Evolutionary conservation across 495 filamentous ascomycete species (phyloP).

Genomic region (Neurospora sp.): DNA sequence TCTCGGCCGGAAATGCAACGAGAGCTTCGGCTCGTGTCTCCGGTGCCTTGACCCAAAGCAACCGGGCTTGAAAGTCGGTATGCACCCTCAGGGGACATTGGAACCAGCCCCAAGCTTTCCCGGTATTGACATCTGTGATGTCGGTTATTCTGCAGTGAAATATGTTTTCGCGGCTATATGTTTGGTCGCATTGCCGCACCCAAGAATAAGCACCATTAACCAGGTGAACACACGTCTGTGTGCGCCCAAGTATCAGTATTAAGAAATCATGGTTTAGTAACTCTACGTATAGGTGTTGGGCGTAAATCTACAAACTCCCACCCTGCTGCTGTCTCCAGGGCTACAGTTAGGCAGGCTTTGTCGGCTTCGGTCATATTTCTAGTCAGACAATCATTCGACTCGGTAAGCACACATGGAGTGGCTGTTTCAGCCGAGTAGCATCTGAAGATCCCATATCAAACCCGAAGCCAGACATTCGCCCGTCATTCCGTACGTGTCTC

Average conservation of each 20-base stretch:
- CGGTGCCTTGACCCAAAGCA: not conserved
- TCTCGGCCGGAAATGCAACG: not conserved
- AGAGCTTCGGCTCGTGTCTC: not conserved
- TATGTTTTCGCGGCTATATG: not conserved
- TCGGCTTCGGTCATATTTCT: not conserved
- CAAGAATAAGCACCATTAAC: not conserved
- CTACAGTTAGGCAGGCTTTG: not conserved
- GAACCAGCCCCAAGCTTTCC: not conserved
- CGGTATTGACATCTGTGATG: not conserved
- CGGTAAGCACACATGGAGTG: not conserved
- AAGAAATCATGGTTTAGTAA: not conserved
- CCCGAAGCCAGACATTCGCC: not conserved
- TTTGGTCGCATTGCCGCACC: not conserved
- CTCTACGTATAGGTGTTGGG: not conserved
- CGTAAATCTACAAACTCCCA: not conserved
- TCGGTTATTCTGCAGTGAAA: not conserved
- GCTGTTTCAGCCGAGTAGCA: not conserved
- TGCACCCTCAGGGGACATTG: not conserved
- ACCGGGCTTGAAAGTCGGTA: not conserved
- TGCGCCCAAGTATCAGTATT: not conserved
- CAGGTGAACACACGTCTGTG: not conserved
- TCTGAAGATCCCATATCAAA: not conserved
- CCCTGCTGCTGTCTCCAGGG: not conserved
- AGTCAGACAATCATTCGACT: not conserved
- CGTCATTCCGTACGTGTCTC: not conserved